Evolutionary conservation across 352 stramenopile species (phyloP), one percentile per base, ranked within the genome.

Genomic region (Pythium apleroticum): DNA sequence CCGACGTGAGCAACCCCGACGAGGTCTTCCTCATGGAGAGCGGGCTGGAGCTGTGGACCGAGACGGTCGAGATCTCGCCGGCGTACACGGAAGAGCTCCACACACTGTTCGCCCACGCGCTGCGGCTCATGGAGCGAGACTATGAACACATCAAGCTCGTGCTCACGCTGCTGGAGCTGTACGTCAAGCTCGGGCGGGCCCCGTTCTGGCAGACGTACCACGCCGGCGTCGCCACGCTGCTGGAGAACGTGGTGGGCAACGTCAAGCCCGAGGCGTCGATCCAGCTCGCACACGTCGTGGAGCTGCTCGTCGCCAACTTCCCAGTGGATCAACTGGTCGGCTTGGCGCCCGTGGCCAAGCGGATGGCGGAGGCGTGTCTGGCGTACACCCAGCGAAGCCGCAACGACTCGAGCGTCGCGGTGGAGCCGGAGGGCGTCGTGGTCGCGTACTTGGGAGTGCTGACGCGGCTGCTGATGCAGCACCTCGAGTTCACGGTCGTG

Each of bases 21-120:
- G 76, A 91, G 57, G 82, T 96, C 24, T 95, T 91, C 45, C 71
- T 95, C 15, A 94, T 96, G 84, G 86, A 96, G 53, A 88, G 71
- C 64, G 88, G 86, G 1, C 58, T 95, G 19, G 81, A 89, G 52
- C 68, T 95, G 4, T 95, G 88, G 88, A 76, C 66, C 30, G 73
- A 86, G 53, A 76, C 78, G 11, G 68, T 90, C 10, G 68, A 77
- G 17, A 73, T 88, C 46, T 73, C 73, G 1, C 71, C 69, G 1
- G 54, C 66, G 15, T 95, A 96, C 72, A 84, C 74, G 0, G 77
- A 89, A 57, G 74, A 86, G 46, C 75, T 95, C 1, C 86, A 95
- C 46, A 14, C 69, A 20, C 77, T 94, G 0, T 92, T 94, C 30
- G 59, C 43, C 9, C 89, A 95, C 65, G 72, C 73, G 15, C 27